Conservation (phyloP, 1,284 basidiomycete genomes). For the Tilletia caries region DNA sequence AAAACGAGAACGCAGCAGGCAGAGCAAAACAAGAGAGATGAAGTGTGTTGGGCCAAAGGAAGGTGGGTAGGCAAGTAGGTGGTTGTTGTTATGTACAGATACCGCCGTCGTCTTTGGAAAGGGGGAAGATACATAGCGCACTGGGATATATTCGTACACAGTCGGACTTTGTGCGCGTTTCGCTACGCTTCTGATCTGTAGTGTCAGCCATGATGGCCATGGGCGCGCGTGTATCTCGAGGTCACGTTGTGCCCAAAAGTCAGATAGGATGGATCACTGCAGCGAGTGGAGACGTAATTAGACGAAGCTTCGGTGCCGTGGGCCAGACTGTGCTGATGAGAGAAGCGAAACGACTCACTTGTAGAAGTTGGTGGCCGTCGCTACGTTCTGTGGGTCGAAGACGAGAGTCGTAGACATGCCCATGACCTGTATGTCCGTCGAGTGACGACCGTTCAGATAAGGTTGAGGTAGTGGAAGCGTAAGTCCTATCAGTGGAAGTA, state of each 20-base stretch:
- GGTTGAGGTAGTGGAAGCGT: not conserved
- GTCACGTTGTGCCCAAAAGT: not conserved
- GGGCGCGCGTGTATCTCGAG: not conserved
- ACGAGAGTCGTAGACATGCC: constrained; percentile 36
- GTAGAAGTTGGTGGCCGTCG: not conserved
- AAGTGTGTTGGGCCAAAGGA: too few species aligned
- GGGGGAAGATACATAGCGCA: too few species aligned
- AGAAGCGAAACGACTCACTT: not conserved
- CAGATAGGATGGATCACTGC: constrained; percentile 15
- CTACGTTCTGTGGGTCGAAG: constrained; percentile 20
- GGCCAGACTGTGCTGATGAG: not conserved
- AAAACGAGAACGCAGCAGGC: too few species aligned
- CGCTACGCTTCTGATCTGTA: too few species aligned
- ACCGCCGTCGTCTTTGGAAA: too few species aligned
- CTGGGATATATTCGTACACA: too few species aligned
- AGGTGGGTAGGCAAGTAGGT: too few species aligned
- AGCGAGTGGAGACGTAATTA: too few species aligned
- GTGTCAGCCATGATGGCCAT: too few species aligned
- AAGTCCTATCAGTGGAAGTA: not conserved
- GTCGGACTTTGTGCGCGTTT: too few species aligned
- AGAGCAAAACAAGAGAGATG: too few species aligned
- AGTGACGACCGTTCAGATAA: not conserved
- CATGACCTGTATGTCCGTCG: constrained; percentile 21
- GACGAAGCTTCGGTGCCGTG: not conserved
- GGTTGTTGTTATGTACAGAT: too few species aligned